phyloP scores from a whole-genome alignment of 129 eudicot species.

The Artemisia tridentata region DNA sequence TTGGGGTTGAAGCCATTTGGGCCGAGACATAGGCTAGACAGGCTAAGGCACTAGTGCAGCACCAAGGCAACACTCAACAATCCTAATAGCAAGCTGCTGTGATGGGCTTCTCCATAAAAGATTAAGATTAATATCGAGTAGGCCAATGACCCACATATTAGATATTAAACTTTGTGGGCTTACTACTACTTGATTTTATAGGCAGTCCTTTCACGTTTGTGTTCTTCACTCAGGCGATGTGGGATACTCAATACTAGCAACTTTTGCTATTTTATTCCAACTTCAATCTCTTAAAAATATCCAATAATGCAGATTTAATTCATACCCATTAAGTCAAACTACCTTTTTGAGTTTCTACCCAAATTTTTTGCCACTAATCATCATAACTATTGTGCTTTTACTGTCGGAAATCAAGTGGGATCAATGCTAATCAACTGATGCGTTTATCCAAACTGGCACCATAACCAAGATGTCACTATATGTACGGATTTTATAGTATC shows the following conservation, averaged over 20 bases:
- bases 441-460: neutral
- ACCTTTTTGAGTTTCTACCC: neutral
- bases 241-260: neutral
- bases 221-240: conserved; percentile 13
- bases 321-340: neutral
- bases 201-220: neutral
- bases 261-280: neutral
- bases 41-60: conserved; percentile 21
- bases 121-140: conserved; percentile 27
- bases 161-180: conserved; percentile 20
- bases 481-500: neutral
- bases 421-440: too few relatives aligned
- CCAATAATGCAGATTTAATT: neutral
- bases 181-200: neutral
- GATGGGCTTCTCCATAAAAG: conserved; percentile 14
- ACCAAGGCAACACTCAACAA: conserved; percentile 12
- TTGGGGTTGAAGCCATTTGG: too few relatives aligned
- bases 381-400: too few relatives aligned
- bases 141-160: conserved; percentile 28
- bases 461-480: neutral
- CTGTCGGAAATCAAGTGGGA: too few relatives aligned
- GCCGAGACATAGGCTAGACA: conserved; percentile 7
- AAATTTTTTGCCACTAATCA: too few relatives aligned
- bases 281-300: neutral
- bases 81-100: conserved; percentile 26